Evolutionary conservation across 1,284 basidiomycete species (phyloP), one percentile per base, ranked within the genome.

Genomic region (Butyriboletus regius): DNA sequence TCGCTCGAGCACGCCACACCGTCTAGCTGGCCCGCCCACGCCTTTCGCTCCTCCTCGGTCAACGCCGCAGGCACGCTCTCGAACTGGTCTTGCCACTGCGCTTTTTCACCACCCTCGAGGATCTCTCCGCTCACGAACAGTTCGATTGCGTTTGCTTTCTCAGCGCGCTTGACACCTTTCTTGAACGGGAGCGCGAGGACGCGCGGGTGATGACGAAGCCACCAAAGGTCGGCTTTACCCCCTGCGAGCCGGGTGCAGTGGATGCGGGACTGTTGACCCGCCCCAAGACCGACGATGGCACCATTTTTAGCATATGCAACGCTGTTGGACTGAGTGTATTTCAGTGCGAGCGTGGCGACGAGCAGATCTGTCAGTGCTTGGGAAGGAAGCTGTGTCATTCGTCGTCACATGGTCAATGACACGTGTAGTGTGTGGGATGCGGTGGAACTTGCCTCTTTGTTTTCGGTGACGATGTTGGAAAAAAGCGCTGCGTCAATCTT

Each of bases 311-410:
- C 92, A 70, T 98, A 99, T 45, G 94, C 90, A 47, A 99, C 96
- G 58, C 90, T 94, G 79, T 98, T 98, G 54, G 94, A 98, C 70
- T 98, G 96, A 0, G 95, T 99, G 77, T 98, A 98, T 71, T 98
- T 99, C 64, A 98, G 81, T 1, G 95, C 88, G 32, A 98, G 85
- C 4, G 94, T 98, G 17, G 96, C 96, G 48, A 96, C 88, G 58
- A 93, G 90, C 50, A 97, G 75, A 68, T 96, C 93, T 24, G 81
- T 89, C 49, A 89, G 63, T 5, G 91, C 92, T 46, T 78, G 71
- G 26, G 74, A 61, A 15, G 91, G 82, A 15, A 96, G 75, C 87
- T 91, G 61, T 35, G 18, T 37, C 29, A 7, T n/a, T 4, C 22
- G 14, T 43, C 17, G n/a, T 17, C 32, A n/a, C 18, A 46, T 24